Conservation (phyloP, 139 green algal genomes). For the Tetraselmis striata region DNA sequence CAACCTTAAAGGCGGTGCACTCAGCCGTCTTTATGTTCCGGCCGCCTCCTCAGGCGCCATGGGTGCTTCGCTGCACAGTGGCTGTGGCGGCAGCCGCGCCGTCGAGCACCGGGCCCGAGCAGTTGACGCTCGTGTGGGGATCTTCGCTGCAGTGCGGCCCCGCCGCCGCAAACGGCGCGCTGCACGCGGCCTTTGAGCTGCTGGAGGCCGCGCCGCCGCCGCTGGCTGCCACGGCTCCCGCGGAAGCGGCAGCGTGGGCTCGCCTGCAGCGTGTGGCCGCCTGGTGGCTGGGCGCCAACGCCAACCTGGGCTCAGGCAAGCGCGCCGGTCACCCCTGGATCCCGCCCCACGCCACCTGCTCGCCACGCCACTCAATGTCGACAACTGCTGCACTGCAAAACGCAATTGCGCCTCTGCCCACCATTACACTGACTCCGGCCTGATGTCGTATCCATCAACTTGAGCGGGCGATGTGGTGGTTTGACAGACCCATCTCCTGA, state of each 20-base stretch:
- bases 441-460: too few relatives aligned
- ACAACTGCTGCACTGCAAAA: background rate
- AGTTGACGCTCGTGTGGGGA: slow-evolving; percentile 33
- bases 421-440: too few relatives aligned
- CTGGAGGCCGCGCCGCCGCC: slow-evolving; percentile 31
- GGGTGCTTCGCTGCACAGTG: background rate
- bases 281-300: slow-evolving; percentile 76
- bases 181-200: slow-evolving; percentile 33
- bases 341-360: too few relatives aligned
- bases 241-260: slow-evolving; percentile 42
- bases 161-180: slow-evolving; percentile 24
- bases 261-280: slow-evolving; percentile 36
- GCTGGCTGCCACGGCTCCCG: slow-evolving; percentile 16
- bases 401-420: too few relatives aligned
- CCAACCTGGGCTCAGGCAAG: slow-evolving; percentile 43
- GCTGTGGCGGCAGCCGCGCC: slow-evolving; percentile 7
- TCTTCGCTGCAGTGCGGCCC: slow-evolving; percentile 21
- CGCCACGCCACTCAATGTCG: background rate
- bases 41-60: background rate
- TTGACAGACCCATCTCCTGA: too few relatives aligned
- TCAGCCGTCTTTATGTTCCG: too few relatives aligned
- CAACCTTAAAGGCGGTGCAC: too few relatives aligned
- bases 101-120: slow-evolving; percentile 15
- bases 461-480: too few relatives aligned
- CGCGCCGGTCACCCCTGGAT: too few relatives aligned